Evolutionary conservation across 345 rosid genomes (phyloP), one percentile per base, ranked within the genome.

Genomic region (Salix purpurea): DNA sequence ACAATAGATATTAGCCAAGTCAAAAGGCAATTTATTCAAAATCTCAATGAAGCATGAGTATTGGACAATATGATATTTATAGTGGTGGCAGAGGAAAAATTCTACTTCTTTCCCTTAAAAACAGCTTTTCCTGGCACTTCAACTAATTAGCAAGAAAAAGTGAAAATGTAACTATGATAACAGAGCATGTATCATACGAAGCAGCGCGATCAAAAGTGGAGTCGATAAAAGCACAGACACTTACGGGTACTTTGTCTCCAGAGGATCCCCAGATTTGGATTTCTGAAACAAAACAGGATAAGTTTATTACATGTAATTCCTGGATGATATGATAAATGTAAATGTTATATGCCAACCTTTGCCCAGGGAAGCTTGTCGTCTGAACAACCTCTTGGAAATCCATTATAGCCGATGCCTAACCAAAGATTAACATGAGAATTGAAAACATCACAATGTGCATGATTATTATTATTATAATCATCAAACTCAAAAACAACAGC

Each of bases 331-430:
- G 18, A 80, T 69, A 3, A 44, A 37, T 62, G 58, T n/a, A 7
- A 24, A 19, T 12, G 26, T 69, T 19, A 73, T 67, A 70, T 64
- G 64, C 83, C 30, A 84, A 91, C 98, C 97, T 93, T 95, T 75
- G 98, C 97, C 99, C 99, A 95, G 21, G 99, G 96, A 87, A 95
- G 98, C 80, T 77, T 86, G 79, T 93, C 99, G 85, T 95, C 99
- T 2, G 99, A 93, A 81, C 99, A 95, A 71, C 99, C 99, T 86
- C 99, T 89, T 40, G 98, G 98, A 91, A 95, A 93, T 65, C 99
- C 99, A 85, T 93, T 95, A 79, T 95, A 95, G 79, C 99, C 99
- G 74, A 95, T 95, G 76, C 98, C 98, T 93, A 77, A 74, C 23
- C 74, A 77, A 69, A 78, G 28, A 67, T 67, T 77, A 73, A 19